Base-by-base conservation (phyloP, 331 rosid genomes). In the Acacia pycnantha region DNA sequence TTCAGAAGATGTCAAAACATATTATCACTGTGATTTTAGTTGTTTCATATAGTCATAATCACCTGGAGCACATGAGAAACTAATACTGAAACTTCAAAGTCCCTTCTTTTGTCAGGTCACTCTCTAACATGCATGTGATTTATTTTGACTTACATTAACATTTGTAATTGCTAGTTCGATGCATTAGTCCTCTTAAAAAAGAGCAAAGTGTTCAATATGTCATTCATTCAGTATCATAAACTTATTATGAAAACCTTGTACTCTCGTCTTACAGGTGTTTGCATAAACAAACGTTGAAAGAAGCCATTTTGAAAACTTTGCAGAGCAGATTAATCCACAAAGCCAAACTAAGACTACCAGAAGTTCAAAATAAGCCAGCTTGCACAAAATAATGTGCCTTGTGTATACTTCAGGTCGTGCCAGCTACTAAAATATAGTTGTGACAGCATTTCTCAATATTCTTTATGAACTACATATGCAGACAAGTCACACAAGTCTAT, bases 361-460 rank as follows among this genome's bases (percentile, higher is more conserved):
- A 76, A 50, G 70, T 24, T 80, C 65, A 73, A 71, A 43, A 53
- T 37, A 66, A 33, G 73, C 37, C 51, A 50, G 76, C 76, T 61
- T 40, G 66, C 53, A 19, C n/a, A 61, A 51, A 59, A 78, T 12
- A 74, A 59, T 33, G 76, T 24, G 69, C 53, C 18, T 33, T 48
- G 35, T 2, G 44, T 50, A 51, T 62, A 76, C 76, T 85, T 79
- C 73, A 48, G 77, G 27, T 62, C 37, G 58, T 66, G 67, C 66
- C 48, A 46, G 9, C 66, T 37, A 76, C 71, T 4, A 46, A 72
- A 79, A 51, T 56, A 82, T 59, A 75, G 47, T 70, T 31, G 12
- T 41, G 48, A 41, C 27, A 70, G 67, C 19, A 70, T 11, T 15
- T 54, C 33, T 47, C 29, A 22, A 66, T 22, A 44, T 61, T 67